A percentile compares a stretch with the other conserved stretches of the same genome.
Conservation (phyloP, 768 basidiomycete genomes). For the Mycena galopus region DNA sequence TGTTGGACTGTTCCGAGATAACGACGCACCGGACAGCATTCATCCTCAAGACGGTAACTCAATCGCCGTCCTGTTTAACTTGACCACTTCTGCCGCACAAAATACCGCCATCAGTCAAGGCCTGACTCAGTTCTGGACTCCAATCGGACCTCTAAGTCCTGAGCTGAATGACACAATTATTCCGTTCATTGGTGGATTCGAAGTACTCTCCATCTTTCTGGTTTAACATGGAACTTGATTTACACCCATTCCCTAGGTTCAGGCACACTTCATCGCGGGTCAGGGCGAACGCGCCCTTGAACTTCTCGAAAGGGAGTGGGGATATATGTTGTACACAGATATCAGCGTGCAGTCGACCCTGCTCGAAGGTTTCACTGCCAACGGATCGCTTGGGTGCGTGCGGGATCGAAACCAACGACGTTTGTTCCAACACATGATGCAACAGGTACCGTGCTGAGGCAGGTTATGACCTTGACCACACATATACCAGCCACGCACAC, state of each 20-base stretch:
- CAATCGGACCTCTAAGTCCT: constrained; percentile 60
- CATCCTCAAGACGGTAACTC: constrained; percentile 66
- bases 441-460: constrained; percentile 57
- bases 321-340: constrained; percentile 64
- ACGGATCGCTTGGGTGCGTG: constrained; percentile 59
- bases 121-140: constrained; percentile 62
- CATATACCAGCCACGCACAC: constrained; percentile 62
- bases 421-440: background rate
- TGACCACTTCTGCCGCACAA: constrained; percentile 55
- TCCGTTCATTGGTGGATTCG: constrained; percentile 65
- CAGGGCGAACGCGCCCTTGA: constrained; percentile 61
- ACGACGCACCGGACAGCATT: constrained; percentile 53
- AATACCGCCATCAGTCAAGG: constrained; percentile 58
- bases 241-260: background rate
- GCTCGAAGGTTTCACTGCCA: constrained; percentile 61
- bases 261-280: constrained; percentile 49
- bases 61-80: constrained; percentile 60
- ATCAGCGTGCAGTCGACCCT: constrained; percentile 55
- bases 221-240: background rate
- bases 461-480: constrained; percentile 61
- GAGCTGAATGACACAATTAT: constrained; percentile 66
- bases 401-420: background rate
- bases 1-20: constrained; percentile 63
- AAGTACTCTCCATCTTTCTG: constrained; percentile 44
- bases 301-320: constrained; percentile 61